These are phyloP conservation scores for Delonix regia DNA, from an alignment of 306 rosid genomes.

Conservation along the genomic window DNA sequence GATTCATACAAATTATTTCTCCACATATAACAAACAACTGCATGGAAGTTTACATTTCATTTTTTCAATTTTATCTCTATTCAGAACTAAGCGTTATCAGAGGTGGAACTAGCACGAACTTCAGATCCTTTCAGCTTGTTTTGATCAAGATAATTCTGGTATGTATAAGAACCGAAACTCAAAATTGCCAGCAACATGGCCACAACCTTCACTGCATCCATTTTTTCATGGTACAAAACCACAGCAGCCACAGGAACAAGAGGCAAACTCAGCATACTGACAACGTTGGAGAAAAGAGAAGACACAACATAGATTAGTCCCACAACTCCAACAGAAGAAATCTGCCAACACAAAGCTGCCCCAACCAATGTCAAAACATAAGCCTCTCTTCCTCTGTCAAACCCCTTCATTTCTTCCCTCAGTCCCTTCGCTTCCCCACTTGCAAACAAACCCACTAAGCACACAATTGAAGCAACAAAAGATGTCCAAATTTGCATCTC, in stretches of 20 bases:
- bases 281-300: conserved; percentile 73
- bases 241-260: conserved; percentile 69
- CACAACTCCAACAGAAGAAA: conserved; percentile 69
- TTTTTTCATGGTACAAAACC: conserved; percentile 59
- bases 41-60: background rate
- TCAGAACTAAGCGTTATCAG: background rate
- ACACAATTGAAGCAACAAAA: conserved; percentile 58
- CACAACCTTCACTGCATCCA: conserved; percentile 61
- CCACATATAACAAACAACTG: background rate
- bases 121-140: conserved; percentile 32
- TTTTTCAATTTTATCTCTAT: background rate
- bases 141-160: conserved; percentile 66
- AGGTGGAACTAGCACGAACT: background rate
- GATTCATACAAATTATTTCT: background rate
- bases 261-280: conserved; percentile 71
- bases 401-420: conserved; percentile 55
- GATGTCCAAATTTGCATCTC: conserved; percentile 75
- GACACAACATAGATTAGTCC: conserved; percentile 68
- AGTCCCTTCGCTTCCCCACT: conserved; percentile 62
- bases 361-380: conserved; percentile 61
- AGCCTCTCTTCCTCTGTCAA: conserved; percentile 45
- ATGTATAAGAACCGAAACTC: conserved; percentile 58
- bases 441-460: conserved; percentile 59
- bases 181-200: conserved; percentile 66
- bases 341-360: conserved; percentile 69